Evolutionary conservation across 306 rosid genomes (phyloP).

Genomic region (Citrullus amarus): DNA sequence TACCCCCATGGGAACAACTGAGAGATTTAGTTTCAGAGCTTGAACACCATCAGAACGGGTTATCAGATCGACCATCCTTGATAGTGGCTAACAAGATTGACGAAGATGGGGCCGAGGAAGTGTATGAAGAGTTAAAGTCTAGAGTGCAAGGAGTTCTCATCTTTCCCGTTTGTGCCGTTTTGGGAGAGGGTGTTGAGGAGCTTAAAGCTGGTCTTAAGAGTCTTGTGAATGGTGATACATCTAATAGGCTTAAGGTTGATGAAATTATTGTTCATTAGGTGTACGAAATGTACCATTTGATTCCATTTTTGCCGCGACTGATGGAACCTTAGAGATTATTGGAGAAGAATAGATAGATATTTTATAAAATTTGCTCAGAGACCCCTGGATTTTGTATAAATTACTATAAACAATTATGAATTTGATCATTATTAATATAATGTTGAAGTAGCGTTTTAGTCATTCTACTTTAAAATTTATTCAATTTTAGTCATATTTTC

Average conservation of each 20-base stretch:
- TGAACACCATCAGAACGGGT: slow-evolving; percentile 71
- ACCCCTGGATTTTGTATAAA: background rate
- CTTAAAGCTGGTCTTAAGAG: slow-evolving; percentile 63
- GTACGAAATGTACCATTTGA: background rate
- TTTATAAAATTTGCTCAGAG: background rate
- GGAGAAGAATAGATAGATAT: background rate
- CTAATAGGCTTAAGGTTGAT: slow-evolving; percentile 37
- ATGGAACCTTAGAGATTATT: background rate
- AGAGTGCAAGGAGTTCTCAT: slow-evolving; percentile 60
- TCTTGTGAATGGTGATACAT: slow-evolving; percentile 62
- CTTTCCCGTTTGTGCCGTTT: slow-evolving; percentile 74
- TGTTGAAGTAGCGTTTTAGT: no score
- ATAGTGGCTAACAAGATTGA: slow-evolving; percentile 87
- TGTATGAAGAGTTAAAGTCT: slow-evolving; percentile 52
- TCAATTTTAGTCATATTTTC: no score
- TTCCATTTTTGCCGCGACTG: background rate
- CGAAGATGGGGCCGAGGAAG: slow-evolving; percentile 66
- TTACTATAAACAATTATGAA: background rate
- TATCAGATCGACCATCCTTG: slow-evolving; percentile 66
- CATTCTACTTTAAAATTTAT: no score
- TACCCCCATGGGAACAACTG: slow-evolving; percentile 85
- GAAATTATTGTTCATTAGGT: slow-evolving; percentile 43
- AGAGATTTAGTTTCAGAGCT: slow-evolving; percentile 70
- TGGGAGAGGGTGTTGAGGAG: slow-evolving; percentile 72
- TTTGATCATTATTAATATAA: no score